Percentiles rank a stretch among this genome's conserved stretches.
Evolutionary conservation across 192 early-diverging fungal species (phyloP).

Genomic region (Spizellomyces punctatus): DNA sequence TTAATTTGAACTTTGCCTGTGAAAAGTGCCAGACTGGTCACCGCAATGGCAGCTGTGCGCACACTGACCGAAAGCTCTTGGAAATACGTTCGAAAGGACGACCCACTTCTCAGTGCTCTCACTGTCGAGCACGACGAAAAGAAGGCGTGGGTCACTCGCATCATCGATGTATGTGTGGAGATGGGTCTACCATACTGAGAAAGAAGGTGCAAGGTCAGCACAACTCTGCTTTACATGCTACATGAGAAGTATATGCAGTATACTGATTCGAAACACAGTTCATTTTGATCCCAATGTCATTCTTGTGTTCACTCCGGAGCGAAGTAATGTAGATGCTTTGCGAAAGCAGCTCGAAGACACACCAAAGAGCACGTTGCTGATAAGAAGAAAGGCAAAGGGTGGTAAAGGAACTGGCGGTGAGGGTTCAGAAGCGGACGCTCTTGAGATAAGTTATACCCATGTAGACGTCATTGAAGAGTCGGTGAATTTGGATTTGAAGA

Average conservation of each 20-base stretch:
- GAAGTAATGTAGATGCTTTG: constrained; percentile 5
- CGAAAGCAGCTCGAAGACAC: constrained; percentile 17
- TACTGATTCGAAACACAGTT: background rate
- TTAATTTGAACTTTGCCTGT: constrained; percentile 35
- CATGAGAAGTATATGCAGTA: background rate
- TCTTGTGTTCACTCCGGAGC: constrained; percentile 14
- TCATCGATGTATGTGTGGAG: constrained; percentile 33
- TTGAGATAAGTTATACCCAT: constrained; percentile 9
- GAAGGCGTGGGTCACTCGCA: constrained; percentile 32
- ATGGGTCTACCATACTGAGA: constrained; percentile 12
- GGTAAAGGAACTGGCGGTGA: background rate
- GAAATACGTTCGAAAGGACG: constrained; percentile 28
- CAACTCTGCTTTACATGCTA: too few relatives aligned
- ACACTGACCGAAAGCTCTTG: constrained; percentile 20
- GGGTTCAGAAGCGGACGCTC: background rate
- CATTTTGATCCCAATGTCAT: constrained; percentile 16
- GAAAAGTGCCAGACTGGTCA: constrained; percentile 32
- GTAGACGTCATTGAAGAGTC: constrained; percentile 23
- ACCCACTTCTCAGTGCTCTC: constrained; percentile 29
- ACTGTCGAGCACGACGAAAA: constrained; percentile 21
- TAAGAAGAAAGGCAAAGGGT: constrained; percentile 19
- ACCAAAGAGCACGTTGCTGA: constrained; percentile 3
- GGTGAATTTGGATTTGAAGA: constrained; percentile 14
- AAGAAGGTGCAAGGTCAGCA: constrained; percentile 29
- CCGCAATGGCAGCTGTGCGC: constrained; percentile 22